Evolutionary conservation across 2,329 filamentous ascomycete species (phyloP).

Genomic region (Verticillium zaregamsianum): DNA sequence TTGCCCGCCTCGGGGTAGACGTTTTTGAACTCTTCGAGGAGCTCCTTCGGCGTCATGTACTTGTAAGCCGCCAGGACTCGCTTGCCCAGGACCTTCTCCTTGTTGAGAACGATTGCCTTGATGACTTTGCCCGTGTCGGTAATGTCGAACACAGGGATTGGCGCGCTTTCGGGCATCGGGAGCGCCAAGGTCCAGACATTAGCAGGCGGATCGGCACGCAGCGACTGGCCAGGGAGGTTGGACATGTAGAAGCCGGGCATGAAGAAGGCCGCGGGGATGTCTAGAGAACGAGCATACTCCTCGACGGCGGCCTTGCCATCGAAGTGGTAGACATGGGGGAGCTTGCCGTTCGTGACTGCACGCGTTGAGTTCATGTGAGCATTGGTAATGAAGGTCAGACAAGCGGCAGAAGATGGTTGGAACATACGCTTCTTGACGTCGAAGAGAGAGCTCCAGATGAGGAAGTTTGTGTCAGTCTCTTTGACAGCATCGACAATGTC

Average conservation of each 20-base stretch:
- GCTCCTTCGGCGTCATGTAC: slow-evolving; percentile 26
- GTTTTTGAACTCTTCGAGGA: slow-evolving; percentile 19
- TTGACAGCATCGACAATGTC: slow-evolving; percentile 41
- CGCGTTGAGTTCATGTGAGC: background rate
- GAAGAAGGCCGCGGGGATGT: slow-evolving; percentile 47
- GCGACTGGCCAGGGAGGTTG: slow-evolving; percentile 29
- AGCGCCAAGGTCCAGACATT: slow-evolving; percentile 19
- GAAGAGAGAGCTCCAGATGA: slow-evolving; percentile 42
- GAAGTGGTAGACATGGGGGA: slow-evolving; percentile 43
- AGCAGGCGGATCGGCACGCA: slow-evolving; percentile 20
- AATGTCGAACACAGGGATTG: slow-evolving; percentile 33
- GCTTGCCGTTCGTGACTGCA: slow-evolving; percentile 28
- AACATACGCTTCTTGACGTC: slow-evolving; percentile 27
- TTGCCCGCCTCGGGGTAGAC: slow-evolving; percentile 28
- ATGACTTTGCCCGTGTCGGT: slow-evolving; percentile 36
- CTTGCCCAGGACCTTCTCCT: slow-evolving; percentile 18
- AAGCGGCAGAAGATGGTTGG: background rate
- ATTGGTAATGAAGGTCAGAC: too few relatives aligned
- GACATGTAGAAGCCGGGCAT: slow-evolving; percentile 52
- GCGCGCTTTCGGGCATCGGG: slow-evolving; percentile 24
- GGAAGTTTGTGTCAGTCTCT: slow-evolving; percentile 36
- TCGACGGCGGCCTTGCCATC: slow-evolving; percentile 55
- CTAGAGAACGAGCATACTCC: slow-evolving; percentile 45
- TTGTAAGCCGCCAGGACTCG: slow-evolving; percentile 28
- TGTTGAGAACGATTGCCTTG: slow-evolving; percentile 16